Percentiles rank a stretch among this genome's conserved stretches.
Conservation (phyloP, 1,139 yeast genomes). For the Maudiozyma humilis region DNA sequence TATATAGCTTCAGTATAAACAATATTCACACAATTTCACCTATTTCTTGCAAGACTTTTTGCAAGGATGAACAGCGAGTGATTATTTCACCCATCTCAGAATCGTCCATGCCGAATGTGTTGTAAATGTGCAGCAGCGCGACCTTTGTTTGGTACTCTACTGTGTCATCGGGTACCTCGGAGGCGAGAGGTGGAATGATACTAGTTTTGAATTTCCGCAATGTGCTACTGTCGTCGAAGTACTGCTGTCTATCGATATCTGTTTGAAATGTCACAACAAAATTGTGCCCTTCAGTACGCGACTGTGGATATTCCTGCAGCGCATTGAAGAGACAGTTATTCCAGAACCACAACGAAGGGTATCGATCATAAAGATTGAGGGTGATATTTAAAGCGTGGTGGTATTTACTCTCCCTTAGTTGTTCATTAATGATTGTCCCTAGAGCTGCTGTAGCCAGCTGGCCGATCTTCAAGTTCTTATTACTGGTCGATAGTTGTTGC, state of each 20-base stretch:
- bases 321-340: constrained; percentile 6
- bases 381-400: too few species aligned
- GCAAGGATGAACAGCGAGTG: constrained; percentile 7
- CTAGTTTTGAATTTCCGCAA: constrained; percentile 4
- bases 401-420: too few species aligned
- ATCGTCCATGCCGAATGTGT: constrained; percentile 8
- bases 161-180: constrained; percentile 2
- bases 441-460: too few species aligned
- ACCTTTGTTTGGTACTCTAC: constrained; percentile 12
- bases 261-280: constrained; percentile 8
- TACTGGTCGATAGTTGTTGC: too few species aligned
- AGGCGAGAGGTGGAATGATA: not conserved
- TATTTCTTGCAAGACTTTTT: constrained; percentile 3
- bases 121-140: constrained; percentile 8
- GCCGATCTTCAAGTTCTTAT: too few species aligned
- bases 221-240: constrained; percentile 7
- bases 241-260: constrained; percentile 8
- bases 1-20: not conserved
- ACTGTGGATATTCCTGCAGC: not conserved
- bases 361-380: too few species aligned
- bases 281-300: not conserved
- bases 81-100: constrained; percentile 11
- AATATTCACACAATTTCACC: not conserved
- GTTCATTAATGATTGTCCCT: too few species aligned
- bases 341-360: constrained; percentile 13